phyloP scores from a whole-genome alignment of 371 early-diverging fungal genomes.

The Conidiobolus incongruus region DNA sequence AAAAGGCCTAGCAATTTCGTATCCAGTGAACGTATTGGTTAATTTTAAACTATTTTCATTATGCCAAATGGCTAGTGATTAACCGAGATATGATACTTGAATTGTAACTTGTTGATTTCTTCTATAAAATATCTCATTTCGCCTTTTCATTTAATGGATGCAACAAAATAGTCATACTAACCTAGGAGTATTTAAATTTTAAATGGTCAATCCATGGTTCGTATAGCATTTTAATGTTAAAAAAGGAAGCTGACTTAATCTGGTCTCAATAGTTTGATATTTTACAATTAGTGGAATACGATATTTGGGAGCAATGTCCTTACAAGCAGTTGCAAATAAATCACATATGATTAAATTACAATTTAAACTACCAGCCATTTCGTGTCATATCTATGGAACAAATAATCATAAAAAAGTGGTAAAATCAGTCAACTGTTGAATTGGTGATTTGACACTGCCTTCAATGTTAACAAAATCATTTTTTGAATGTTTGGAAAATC shows the following conservation, averaged over 20 bases:
- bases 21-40: background rate
- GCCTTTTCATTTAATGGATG: background rate
- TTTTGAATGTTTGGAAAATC: too few relatives aligned
- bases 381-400: too few relatives aligned
- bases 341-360: slow-evolving; percentile 2
- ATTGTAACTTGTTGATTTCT: background rate
- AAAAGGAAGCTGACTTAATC: background rate
- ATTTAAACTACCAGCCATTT: background rate
- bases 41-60: background rate
- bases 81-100: background rate
- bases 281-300: background rate
- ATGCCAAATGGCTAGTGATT: background rate
- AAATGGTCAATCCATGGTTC: background rate
- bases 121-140: background rate
- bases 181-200: background rate
- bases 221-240: background rate
- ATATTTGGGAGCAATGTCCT: background rate
- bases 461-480: too few relatives aligned
- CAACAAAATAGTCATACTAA: background rate
- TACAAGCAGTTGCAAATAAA: background rate
- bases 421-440: too few relatives aligned
- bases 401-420: too few relatives aligned
- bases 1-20: background rate
- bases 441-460: too few relatives aligned
- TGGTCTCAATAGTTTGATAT: background rate